Percentiles rank a stretch among this genome's conserved stretches.
phyloP scores from a whole-genome alignment of 306 rosid genomes.

The Gillenia trifoliata region DNA sequence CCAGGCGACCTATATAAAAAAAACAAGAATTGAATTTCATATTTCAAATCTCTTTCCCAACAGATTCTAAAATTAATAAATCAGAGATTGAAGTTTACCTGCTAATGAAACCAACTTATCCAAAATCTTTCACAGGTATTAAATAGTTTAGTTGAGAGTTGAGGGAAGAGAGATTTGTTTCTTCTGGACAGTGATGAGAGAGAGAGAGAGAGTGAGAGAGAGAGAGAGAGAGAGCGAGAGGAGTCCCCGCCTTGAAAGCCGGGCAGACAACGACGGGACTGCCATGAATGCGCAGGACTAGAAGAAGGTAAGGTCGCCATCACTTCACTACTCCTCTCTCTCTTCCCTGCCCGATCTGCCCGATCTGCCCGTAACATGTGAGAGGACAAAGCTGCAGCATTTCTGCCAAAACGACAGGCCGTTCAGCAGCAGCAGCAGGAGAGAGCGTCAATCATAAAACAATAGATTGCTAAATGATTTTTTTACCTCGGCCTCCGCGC shows the following conservation, averaged over 20 bases:
- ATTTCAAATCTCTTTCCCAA: too few relatives aligned
- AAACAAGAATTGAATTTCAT: too few relatives aligned
- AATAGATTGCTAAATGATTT: conserved; percentile 59
- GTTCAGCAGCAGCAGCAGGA: conserved; percentile 22
- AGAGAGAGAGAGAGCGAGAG: neutral
- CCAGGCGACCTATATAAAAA: neutral
- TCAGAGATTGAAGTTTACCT: too few relatives aligned
- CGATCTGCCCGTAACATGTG: conserved; percentile 39
- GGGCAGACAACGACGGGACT: conserved; percentile 60
- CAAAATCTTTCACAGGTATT: neutral
- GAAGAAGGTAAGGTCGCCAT: conserved; percentile 38
- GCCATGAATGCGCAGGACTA: conserved; percentile 19
- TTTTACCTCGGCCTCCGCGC: conserved; percentile 8
- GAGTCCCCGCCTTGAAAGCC: conserved; percentile 56
- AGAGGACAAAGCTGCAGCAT: conserved; percentile 28
- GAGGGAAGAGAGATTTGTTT: neutral
- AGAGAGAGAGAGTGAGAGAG: too few relatives aligned
- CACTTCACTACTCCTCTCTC: conserved; percentile 11
- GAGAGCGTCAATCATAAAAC: conserved; percentile 63
- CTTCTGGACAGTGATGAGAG: neutral
- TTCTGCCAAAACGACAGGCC: conserved; percentile 33
- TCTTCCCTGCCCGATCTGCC: conserved; percentile 19
- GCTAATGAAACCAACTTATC: too few relatives aligned
- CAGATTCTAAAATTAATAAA: too few relatives aligned
- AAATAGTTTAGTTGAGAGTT: neutral